phyloP scores from a whole-genome alignment of 75 land plant genomes.

The Gnetum montanum region DNA sequence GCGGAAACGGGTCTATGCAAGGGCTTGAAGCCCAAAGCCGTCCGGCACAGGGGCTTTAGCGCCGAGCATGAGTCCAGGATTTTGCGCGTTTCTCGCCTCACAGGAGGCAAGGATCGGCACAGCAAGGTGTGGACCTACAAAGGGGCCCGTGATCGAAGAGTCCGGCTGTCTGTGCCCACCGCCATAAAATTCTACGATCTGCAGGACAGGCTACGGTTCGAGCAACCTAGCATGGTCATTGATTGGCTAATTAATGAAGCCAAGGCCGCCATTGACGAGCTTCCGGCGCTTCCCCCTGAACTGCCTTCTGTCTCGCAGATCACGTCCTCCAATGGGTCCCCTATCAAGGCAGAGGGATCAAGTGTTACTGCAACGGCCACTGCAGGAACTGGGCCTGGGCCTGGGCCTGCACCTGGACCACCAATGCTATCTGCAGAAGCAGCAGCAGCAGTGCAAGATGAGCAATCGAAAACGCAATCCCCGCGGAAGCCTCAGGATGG shows the following conservation, averaged over 20 bases:
- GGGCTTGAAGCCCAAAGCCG: no score
- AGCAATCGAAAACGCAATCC: no score
- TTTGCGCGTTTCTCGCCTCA: conserved; percentile 51
- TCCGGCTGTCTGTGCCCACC: conserved; percentile 60
- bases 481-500: no score
- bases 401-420: no score
- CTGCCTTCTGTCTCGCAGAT: neutral
- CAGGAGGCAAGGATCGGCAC: conserved; percentile 61
- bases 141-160: conserved; percentile 65
- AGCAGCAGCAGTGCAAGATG: no score
- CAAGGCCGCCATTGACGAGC: conserved; percentile 58
- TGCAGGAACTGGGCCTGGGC: no score
- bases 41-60: no score
- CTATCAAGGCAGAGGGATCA: no score
- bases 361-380: no score
- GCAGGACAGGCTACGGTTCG: conserved; percentile 71
- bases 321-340: neutral
- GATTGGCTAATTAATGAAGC: conserved; percentile 79
- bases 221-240: conserved; percentile 78
- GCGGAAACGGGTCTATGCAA: no score
- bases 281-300: conserved; percentile 28
- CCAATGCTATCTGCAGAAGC: no score
- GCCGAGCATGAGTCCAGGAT: no score
- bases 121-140: conserved; percentile 70
- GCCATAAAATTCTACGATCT: conserved; percentile 85